Percentiles rank a stretch among this genome's conserved stretches.
These are phyloP conservation scores for Juncus inflexus DNA, from an alignment of 176 grass and related monocot genomes.

Conservation along the genomic window DNA sequence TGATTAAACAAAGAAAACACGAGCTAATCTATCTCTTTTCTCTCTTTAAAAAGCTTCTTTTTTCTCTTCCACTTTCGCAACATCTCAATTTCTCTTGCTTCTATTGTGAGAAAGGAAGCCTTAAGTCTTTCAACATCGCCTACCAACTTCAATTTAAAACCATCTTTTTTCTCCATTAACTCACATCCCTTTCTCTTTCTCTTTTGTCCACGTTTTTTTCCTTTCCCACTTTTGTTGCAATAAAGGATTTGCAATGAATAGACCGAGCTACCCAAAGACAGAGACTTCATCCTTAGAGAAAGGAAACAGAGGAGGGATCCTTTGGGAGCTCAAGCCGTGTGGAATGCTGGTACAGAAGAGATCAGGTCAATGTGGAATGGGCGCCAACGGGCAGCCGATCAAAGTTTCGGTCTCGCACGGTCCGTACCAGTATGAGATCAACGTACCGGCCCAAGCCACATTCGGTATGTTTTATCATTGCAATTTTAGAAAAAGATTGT, in stretches of 20 bases:
- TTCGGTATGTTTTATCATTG: conserved; percentile 46
- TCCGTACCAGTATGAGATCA: conserved; percentile 53
- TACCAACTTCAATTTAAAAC: conserved; percentile 1
- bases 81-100: conserved; percentile 19
- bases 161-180: conserved; percentile 17
- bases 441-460: conserved; percentile 62
- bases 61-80: neutral
- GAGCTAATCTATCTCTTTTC: conserved; percentile 17
- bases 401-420: conserved; percentile 75
- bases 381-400: conserved; percentile 30
- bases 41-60: conserved; percentile 18
- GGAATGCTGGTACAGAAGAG: conserved; percentile 93
- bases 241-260: neutral
- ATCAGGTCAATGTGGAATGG: conserved; percentile 36
- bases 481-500: neutral
- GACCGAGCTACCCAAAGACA: neutral
- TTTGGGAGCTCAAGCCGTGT: conserved; percentile 85
- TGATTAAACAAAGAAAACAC: conserved; percentile 6
- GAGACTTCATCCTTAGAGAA: conserved; percentile 15
- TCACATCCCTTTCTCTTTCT: neutral
- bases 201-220: conserved; percentile 19
- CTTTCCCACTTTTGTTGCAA: neutral
- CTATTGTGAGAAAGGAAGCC: conserved; percentile 34
- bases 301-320: conserved; percentile 27
- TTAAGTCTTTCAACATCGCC: conserved; percentile 32